A percentile compares a stretch with the other conserved stretches of the same genome.
These are phyloP conservation scores for Aureobasidium lini DNA, from an alignment of 2,329 filamentous ascomycete genomes.

Conservation along the genomic window DNA sequence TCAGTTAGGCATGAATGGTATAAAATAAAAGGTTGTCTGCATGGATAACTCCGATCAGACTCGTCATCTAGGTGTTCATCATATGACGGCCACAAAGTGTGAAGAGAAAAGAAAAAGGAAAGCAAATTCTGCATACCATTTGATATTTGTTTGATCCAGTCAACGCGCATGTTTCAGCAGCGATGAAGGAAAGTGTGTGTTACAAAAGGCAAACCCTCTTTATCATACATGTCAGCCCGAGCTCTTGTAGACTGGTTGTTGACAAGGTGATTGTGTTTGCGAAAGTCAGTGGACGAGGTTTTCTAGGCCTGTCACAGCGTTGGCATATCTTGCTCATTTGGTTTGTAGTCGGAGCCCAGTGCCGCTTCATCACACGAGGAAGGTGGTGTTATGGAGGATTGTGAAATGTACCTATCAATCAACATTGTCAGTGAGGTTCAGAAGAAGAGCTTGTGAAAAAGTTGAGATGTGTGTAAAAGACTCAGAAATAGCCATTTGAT, in stretches of 20 bases:
- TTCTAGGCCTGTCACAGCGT: conserved; percentile 36
- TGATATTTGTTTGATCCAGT: background rate
- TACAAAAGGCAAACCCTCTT: conserved; percentile 7
- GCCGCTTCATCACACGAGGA: conserved; percentile 20
- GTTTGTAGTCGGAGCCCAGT: conserved; percentile 20
- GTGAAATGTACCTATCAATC: conserved; percentile 13
- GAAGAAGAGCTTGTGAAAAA: background rate
- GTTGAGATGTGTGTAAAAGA: conserved; percentile 16
- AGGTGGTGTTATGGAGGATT: background rate
- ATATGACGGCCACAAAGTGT: conserved; percentile 18
- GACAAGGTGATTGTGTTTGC: background rate
- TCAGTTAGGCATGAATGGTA: conserved; percentile 30
- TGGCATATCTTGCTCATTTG: conserved; percentile 20
- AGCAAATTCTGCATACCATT: conserved; percentile 12
- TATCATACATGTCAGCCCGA: conserved; percentile 9
- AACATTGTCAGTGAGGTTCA: conserved; percentile 11
- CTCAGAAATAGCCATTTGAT: conserved; percentile 85
- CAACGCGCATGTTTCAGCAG: background rate
- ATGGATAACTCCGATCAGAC: conserved; percentile 32
- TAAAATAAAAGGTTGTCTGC: conserved; percentile 29
- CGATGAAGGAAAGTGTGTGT: background rate
- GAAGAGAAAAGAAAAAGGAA: conserved; percentile 13
- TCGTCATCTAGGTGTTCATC: conserved; percentile 34
- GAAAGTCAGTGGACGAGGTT: conserved; percentile 36
- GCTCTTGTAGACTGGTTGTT: background rate